Evolutionary conservation across 2,329 filamentous ascomycete species (phyloP), one percentile per base, ranked within the genome.

Genomic region (Trichoderma sp.): DNA sequence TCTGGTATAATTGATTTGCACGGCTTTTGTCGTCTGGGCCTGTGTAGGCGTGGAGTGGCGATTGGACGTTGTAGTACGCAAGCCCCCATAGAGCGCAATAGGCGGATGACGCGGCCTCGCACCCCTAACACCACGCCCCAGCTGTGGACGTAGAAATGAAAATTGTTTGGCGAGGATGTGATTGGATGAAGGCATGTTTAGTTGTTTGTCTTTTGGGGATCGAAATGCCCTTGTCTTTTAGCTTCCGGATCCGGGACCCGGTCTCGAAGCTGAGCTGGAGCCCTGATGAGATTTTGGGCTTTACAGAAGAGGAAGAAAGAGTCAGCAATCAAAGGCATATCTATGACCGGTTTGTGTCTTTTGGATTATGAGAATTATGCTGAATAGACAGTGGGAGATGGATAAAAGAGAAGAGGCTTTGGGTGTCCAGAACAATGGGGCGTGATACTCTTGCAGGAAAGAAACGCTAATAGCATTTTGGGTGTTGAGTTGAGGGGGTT

Each of bases 81-180:
- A 65, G 71, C 66, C 50, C 64, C 58, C 58, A 39, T 62, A 30
- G 50, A 68, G 39, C 39, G 23, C 39, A 39, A 71, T 17, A 47
- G 55, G 66, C 58, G 71, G 71, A 73, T 73, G 68, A 73, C 71
- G 71, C 71, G 71, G 71, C 71, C 71, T 69, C 57, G 50, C 66
- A 69, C 65, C 65, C 65, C 61, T 65, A 61, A 30, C 20, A 36
- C 39, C 59, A 72, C 71, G 59, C 71, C 71, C 71, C 39, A 53
- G 66, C 30, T 62, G 70, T 71, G 70, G 17, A 32, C 57, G 70
- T 71, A 71, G 43, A 63, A 55, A 32, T 4, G 26, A 58, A 39
- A 34, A 39, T 63, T 62, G 39, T 58, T 9, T 55, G 23, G 26
- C 57, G 63, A 50, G 57, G n/a, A 28, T 32, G 20, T 71, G 70